Evolutionary conservation across 306 rosid genomes (phyloP), one percentile per base, ranked within the genome.

Genomic region (Castanospermum australe): DNA sequence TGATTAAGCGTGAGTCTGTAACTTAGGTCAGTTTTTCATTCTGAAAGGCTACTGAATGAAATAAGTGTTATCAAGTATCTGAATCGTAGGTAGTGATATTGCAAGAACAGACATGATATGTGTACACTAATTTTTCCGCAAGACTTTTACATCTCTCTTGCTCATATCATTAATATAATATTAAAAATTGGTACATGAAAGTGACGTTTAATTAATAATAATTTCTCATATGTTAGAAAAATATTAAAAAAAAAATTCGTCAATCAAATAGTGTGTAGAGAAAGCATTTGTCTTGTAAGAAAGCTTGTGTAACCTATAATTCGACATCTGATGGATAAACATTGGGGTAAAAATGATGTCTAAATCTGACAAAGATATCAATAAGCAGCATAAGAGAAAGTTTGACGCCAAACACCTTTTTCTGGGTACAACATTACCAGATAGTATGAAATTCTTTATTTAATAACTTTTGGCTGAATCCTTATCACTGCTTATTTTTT

Each of bases 351-450:
- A 13, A 17, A 48, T 50, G n/a, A n/a, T n/a, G n/a, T n/a, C 18
- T n/a, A 20, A 67, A 39, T 24, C 52, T 79, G 83, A 79, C 64
- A 59, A 14, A 33, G 70, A 69, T 52, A 36, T 36, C 20, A 4
- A 36, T 12, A 39, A 21, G 67, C 39, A 55, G 41, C 69, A 41
- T 11, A 10, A 59, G 79, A 15, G n/a, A 42, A 64, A 51, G 50
- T 21, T 72, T 38, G 54, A 21, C 24, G 10, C 54, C 28, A 41
- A 51, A 22, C 24, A 55, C 39, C 15, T 72, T 55, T 70, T 51
- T 36, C 57, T 44, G 28, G 51, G 39, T 33, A 42, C 83, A 47
- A 70, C 65, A 24, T 9, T 65, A 70, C 25, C 24, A 22, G 7
- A 71, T 39, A 48, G 12, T 38, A 25, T 15, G 30, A 79, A 45